Evolutionary conservation across 306 rosid genomes (phyloP).

Genomic region (Dalbergia cultrata): DNA sequence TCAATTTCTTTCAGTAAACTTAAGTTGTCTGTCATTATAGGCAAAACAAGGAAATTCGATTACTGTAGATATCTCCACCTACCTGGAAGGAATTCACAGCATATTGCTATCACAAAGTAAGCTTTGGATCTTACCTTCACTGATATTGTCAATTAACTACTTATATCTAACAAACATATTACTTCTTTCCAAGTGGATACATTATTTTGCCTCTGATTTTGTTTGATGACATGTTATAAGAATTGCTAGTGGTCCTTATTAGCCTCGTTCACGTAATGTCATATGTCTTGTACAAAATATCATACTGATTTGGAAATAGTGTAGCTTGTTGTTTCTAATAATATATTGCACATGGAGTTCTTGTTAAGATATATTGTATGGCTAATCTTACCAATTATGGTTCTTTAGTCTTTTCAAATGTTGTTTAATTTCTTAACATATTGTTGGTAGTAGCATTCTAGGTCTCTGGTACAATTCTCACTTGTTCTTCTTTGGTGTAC

Average conservation of each 20-base stretch:
- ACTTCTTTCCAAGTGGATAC: conserved; percentile 33
- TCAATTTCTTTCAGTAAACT: conserved; percentile 40
- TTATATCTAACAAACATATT: conserved; percentile 19
- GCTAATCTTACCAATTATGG: not conserved
- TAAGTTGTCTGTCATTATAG: conserved; percentile 55
- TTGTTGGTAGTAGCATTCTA: conserved; percentile 33
- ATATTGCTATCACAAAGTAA: conserved; percentile 79
- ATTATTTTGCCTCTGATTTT: conserved; percentile 44
- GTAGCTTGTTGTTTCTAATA: conserved; percentile 31
- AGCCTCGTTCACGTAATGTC: conserved; percentile 18
- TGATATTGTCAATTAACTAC: conserved; percentile 39
- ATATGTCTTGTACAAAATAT: conserved; percentile 13
- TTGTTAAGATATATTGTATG: conserved; percentile 32
- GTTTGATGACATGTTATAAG: conserved; percentile 36
- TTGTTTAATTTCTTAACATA: conserved; percentile 38
- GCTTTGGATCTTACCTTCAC: conserved; percentile 48
- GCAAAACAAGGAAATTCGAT: conserved; percentile 65
- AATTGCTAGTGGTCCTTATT: conserved; percentile 18
- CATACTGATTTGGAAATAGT: conserved; percentile 34
- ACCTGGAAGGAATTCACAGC: conserved; percentile 89
- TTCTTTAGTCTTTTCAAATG: conserved; percentile 17
- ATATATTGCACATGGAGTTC: conserved; percentile 22
- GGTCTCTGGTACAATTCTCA: conserved; percentile 16
- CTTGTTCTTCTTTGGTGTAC: not conserved
- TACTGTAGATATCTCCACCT: conserved; percentile 64